Evolutionary conservation across 345 rosid species (phyloP).

Genomic region (Xanthoceras sorbifolium): DNA sequence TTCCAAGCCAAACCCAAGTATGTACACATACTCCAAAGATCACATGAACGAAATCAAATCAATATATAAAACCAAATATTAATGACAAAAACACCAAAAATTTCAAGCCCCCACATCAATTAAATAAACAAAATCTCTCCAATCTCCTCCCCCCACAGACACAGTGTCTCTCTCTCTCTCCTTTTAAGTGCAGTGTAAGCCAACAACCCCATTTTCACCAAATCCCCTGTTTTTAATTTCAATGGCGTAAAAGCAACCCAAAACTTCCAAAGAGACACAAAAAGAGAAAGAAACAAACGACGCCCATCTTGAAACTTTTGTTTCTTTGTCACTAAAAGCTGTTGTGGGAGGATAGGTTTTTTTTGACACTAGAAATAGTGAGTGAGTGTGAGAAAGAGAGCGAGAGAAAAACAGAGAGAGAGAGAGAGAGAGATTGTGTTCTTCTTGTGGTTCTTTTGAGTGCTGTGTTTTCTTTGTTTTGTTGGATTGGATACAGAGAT

Average conservation of each 20-base stretch:
- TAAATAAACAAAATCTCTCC: background rate
- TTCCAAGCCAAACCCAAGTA: background rate
- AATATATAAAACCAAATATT: background rate
- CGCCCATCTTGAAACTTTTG: background rate
- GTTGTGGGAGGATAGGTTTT: background rate
- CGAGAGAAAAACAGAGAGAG: no score
- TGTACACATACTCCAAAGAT: background rate
- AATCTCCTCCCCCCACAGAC: background rate
- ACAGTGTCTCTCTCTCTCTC: background rate
- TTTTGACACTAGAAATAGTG: background rate
- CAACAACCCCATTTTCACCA: slow-evolving; percentile 33
- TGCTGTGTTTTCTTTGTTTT: background rate
- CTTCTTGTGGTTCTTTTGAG: background rate
- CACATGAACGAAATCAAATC: slow-evolving; percentile 1
- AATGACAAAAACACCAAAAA: slow-evolving; percentile 10
- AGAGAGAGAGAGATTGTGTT: background rate
- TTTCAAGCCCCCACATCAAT: background rate
- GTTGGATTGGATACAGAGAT: background rate
- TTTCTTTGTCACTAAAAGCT: background rate
- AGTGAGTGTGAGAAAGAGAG: background rate
- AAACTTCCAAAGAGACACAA: no score
- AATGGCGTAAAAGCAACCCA: slow-evolving; percentile 52
- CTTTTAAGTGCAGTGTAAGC: slow-evolving; percentile 37
- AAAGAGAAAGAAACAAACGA: background rate
- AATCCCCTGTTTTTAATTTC: slow-evolving; percentile 14